Conservation (phyloP, 2,329 filamentous ascomycete genomes). For the Neofusicoccum umdonicola region DNA sequence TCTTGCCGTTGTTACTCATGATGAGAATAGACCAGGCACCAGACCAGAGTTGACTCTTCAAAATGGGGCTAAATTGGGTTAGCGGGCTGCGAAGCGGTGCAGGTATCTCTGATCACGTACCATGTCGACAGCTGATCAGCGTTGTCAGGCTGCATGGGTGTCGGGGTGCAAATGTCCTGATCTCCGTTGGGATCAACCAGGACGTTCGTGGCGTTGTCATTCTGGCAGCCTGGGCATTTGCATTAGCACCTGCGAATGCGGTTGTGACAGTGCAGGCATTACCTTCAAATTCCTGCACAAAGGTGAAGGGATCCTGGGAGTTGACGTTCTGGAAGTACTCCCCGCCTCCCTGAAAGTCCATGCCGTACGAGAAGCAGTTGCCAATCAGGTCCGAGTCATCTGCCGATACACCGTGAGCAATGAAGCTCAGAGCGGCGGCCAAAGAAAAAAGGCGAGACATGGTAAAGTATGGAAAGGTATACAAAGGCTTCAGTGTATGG, state of each 20-base stretch:
- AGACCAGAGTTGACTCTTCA: constrained; percentile 35
- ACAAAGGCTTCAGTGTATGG: not conserved
- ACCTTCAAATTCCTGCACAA: constrained; percentile 40
- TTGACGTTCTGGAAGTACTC: constrained; percentile 42
- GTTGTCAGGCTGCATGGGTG: constrained; percentile 36
- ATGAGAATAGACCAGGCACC: constrained; percentile 42
- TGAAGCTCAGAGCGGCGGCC: constrained; percentile 19
- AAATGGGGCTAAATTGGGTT: constrained; percentile 26
- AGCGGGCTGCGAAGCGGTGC: not conserved
- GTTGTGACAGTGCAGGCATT: not conserved
- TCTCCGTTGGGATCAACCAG: constrained; percentile 39
- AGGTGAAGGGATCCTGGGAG: constrained; percentile 41
- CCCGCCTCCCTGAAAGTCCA: constrained; percentile 40
- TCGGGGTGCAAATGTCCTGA: constrained; percentile 37
- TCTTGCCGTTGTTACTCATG: constrained; percentile 42
- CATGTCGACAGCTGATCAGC: constrained; percentile 37
- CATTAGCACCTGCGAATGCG: not conserved
- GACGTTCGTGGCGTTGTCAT: constrained; percentile 38
- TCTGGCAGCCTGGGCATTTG: constrained; percentile 29
- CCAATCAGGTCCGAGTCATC: constrained; percentile 7
- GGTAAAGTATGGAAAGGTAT: not conserved
- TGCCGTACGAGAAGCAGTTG: constrained; percentile 26
- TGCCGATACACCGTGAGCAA: constrained; percentile 19
- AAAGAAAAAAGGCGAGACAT: constrained; percentile 12
- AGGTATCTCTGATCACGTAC: constrained; percentile 3